Evolutionary conservation across 2,329 filamentous ascomycete species (phyloP), one percentile per base, ranked within the genome.

Genomic region (Calonectria ilicicola): DNA sequence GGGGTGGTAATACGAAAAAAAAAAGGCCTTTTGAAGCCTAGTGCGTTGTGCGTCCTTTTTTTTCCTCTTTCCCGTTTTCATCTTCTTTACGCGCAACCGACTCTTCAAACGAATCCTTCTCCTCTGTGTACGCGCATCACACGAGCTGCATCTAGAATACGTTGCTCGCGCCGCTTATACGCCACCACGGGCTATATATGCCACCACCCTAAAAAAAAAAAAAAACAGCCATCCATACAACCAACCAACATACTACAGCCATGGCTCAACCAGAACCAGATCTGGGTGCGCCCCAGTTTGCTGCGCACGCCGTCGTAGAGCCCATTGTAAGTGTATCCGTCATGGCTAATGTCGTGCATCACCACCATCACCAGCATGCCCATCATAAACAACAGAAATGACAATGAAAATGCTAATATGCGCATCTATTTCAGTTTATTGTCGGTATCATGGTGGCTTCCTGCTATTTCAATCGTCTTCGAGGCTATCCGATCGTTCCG

Each of bases 241-340:
- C 21, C 23, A 49, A 65, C 27, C 64, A 70, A 64, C 65, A 60
- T 69, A 69, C 64, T 47, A 49, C 46, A 38, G 38, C 35, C 62
- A 70, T 42, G 62, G 53, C 68, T 53, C 67, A 80, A 49, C 62
- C 32, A 23, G 53, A 60, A 17, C 8, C 67, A 38, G 78, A 79
- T 44, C 44, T 79, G 73, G 79, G 79, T 23, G 44, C 75, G 73
- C 79, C 79, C n/a, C 79, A 81, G 76, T 81, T 81, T 69, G 77
- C 74, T 21, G 70, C 69, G 21, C 79, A 81, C 51, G 75, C 77
- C 8, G 73, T 77, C 19, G 66, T 80, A 15, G 79, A 81, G 65
- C 79, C 79, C n/a, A 75, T 81, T 53, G 79, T 81, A 76, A 42
- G 79, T 65, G 29, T 60, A 38, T 9, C 38, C 38, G 44, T 51